phyloP scores from a whole-genome alignment of 345 rosid species.

The Syzygium oleosum region DNA sequence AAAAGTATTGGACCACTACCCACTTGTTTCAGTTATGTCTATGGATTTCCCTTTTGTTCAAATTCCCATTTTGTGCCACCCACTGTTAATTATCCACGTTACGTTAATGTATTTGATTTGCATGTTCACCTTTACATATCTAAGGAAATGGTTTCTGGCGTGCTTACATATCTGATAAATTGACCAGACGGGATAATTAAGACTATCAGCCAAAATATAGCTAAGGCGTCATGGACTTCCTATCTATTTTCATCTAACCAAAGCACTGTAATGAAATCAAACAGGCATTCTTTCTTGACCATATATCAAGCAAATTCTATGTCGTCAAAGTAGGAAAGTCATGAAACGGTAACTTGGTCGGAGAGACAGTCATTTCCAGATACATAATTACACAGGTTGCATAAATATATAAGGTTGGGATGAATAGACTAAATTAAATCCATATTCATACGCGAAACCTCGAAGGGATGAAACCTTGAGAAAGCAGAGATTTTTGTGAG shows the following conservation, averaged over 20 bases:
- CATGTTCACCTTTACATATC: background rate
- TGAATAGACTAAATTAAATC: background rate
- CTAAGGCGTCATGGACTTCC: background rate
- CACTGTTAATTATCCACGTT: background rate
- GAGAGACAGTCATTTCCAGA: background rate
- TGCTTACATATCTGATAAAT: background rate
- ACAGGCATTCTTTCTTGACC: background rate
- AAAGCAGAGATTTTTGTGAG: too few species aligned
- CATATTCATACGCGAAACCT: background rate
- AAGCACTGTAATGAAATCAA: background rate
- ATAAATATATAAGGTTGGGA: rapidly evolving
- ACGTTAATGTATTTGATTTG: background rate
- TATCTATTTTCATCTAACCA: background rate
- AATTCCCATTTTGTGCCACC: background rate
- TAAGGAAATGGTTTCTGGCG: background rate
- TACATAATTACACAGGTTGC: background rate
- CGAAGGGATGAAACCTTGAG: background rate
- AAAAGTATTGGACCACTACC: background rate
- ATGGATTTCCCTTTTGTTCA: background rate
- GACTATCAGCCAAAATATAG: background rate
- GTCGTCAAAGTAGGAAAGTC: background rate
- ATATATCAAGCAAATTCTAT: background rate
- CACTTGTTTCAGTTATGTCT: background rate
- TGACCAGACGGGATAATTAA: background rate
- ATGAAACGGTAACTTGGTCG: background rate